Base-by-base conservation (phyloP, 768 basidiomycete genomes). In the Trametes maxima region DNA sequence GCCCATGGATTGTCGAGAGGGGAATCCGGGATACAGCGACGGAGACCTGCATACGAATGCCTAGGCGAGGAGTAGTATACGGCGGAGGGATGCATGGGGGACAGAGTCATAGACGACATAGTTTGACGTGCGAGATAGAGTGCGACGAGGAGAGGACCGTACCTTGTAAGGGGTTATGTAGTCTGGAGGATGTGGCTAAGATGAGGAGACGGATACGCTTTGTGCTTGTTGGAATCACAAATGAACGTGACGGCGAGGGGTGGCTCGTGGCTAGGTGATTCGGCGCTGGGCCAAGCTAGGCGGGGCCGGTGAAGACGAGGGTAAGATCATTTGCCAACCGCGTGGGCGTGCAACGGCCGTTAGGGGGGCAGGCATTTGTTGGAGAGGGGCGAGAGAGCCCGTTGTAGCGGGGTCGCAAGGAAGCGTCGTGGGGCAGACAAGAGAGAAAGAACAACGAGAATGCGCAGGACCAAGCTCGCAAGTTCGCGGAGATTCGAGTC, bases 191-290 rank as follows among this genome's bases (percentile, higher is more conserved):
- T 42, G 56, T 49, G 47, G 56, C 56, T 48, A 35, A 49, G 57
- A 58, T 24, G 48, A 21, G 25, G 22, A 33, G 48, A 19, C 25
- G 45, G 46, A 47, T 43, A 51, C 48, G 57, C 57, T 58, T 58
- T 25, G 57, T 19, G 48, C 57, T 58, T 50, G 57, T 50, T 50
- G 7, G 37, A 11, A 50, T 50, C 48, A 50, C 57, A 47, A 48
- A 17, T 40, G 36, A 37, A 24, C 36, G 55, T 48, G 55, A 48
- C 46, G 47, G 17, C 48, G 2, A 22, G 12, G 48, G 22, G 14
- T 50, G 48, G 25, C 57, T 43, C 57, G 57, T 50, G 48, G 46
- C 19, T 33, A 33, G 28, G 28, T 58, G 57, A 58, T 56, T 22
- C 35, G 44, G 43, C 35, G 54, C 33, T 37, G 55, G 36, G 45